Conservation (phyloP, 1,284 basidiomycete genomes). For the Apiotrichum porosum region DNA sequence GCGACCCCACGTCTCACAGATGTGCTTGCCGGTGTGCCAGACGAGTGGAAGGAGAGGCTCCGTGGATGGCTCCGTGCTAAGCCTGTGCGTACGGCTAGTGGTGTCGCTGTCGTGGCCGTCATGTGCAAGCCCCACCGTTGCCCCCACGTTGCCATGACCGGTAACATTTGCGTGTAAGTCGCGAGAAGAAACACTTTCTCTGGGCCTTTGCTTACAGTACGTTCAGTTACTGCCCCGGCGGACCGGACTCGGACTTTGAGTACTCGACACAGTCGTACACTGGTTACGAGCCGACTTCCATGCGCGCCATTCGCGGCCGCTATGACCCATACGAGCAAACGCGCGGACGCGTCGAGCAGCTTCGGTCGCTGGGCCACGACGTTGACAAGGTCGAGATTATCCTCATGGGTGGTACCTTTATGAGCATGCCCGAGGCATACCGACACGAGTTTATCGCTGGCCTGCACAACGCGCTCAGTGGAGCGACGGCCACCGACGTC, state of each 20-base stretch:
- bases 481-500: conserved; percentile 86
- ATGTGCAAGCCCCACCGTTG: conserved; percentile 99
- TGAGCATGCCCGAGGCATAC: conserved; percentile 98
- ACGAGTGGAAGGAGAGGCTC: conserved; percentile 89
- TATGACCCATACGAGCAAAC: conserved; percentile 99
- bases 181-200: too few species aligned
- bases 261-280: conserved; percentile 99
- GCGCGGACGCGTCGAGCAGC: conserved; percentile 86
- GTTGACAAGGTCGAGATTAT: conserved; percentile 99
- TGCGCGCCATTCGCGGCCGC: conserved; percentile 95
- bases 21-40: conserved; percentile 96
- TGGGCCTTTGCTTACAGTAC: background rate
- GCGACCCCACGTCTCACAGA: conserved; percentile 92
- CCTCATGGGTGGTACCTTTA: conserved; percentile 98
- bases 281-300: conserved; percentile 95
- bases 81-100: conserved; percentile 95
- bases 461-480: conserved; percentile 93
- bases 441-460: conserved; percentile 90
- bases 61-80: conserved; percentile 88
- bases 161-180: conserved; percentile 95
- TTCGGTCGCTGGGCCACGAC: conserved; percentile 88
- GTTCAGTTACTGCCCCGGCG: conserved; percentile 92
- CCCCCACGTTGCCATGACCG: conserved; percentile 99
- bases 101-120: conserved; percentile 96
- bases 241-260: conserved; percentile 98